Evolutionary conservation across 805 yeast genomes (phyloP).

Genomic region (Ascoidea asiatica): DNA sequence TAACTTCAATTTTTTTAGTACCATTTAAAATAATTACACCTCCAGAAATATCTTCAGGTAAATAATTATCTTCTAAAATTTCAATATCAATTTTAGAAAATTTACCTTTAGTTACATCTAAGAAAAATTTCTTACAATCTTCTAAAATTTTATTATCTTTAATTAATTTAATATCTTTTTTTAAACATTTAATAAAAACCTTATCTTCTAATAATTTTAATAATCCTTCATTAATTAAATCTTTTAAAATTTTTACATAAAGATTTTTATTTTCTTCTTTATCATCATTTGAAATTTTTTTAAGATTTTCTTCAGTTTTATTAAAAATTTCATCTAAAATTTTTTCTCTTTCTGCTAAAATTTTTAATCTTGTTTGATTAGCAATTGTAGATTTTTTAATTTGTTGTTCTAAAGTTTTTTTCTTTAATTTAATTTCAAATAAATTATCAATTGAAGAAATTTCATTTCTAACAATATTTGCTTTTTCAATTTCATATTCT

Average conservation of each 20-base stretch:
- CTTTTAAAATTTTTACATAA: constrained; percentile 59
- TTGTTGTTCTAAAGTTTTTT: constrained; percentile 86
- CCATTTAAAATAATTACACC: constrained; percentile 68
- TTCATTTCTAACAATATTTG: constrained; percentile 86
- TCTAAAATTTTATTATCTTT: constrained; percentile 47
- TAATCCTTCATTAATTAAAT: constrained; percentile 69
- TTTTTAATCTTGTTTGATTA: constrained; percentile 88
- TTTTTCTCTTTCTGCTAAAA: constrained; percentile 75
- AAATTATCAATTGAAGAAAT: constrained; percentile 74
- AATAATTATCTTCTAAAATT: constrained; percentile 40
- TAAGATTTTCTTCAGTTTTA: constrained; percentile 51
- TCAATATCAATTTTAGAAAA: constrained; percentile 34
- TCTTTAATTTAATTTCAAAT: constrained; percentile 75
- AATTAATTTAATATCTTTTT: constrained; percentile 48
- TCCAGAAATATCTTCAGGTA: constrained; percentile 54
- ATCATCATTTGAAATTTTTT: constrained; percentile 36
- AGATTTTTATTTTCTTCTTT: constrained; percentile 18
- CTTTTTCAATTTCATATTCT: constrained; percentile 96
- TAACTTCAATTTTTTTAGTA: constrained; percentile 72
- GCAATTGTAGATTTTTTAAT: constrained; percentile 91
- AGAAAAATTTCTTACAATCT: constrained; percentile 36
- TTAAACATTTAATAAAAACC: constrained; percentile 52
- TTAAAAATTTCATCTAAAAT: constrained; percentile 64
- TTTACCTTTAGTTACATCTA: not conserved
- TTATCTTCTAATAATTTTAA: constrained; percentile 60